These are phyloP conservation scores for Rutstroemia sp. DNA, from an alignment of 2,329 filamentous ascomycete species.

Conservation along the genomic window DNA sequence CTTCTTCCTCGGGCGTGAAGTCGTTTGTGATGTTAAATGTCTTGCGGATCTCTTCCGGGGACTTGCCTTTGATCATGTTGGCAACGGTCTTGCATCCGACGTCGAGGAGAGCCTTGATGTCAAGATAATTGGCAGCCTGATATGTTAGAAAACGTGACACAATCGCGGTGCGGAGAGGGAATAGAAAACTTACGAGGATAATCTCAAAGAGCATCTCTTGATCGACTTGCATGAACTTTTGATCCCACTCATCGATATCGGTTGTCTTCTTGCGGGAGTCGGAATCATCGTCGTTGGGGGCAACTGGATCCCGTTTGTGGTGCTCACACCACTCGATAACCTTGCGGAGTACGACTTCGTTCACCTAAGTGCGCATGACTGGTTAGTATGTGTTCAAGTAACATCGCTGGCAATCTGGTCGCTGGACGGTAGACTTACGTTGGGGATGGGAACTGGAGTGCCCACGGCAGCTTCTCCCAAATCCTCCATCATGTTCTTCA, in stretches of 20 bases:
- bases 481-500: conserved; percentile 98
- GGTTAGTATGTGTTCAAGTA: neutral
- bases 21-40: conserved; percentile 99
- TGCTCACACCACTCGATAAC: conserved; percentile 98
- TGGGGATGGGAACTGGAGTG: conserved; percentile 68
- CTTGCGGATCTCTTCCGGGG: conserved; percentile 97
- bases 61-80: conserved; percentile 99
- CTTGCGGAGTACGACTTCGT: conserved; percentile 88
- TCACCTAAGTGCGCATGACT: conserved; percentile 51
- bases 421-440: conserved; percentile 42
- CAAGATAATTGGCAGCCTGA: conserved; percentile 94
- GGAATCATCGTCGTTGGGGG: conserved; percentile 77
- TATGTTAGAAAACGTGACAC: neutral
- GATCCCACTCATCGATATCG: conserved; percentile 98
- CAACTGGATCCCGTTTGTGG: conserved; percentile 83
- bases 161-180: neutral
- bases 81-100: conserved; percentile 99
- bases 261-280: conserved; percentile 97
- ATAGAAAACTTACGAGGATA: conserved; percentile 65
- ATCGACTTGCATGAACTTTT: conserved; percentile 99
- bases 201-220: conserved; percentile 99
- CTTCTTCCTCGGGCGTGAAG: conserved; percentile 97
- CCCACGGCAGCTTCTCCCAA: conserved; percentile 57
- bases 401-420: neutral
- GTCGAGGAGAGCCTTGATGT: conserved; percentile 96